These are phyloP conservation scores for Raffaelea arxii DNA, from an alignment of 2,329 filamentous ascomycete genomes.

Conservation along the genomic window DNA sequence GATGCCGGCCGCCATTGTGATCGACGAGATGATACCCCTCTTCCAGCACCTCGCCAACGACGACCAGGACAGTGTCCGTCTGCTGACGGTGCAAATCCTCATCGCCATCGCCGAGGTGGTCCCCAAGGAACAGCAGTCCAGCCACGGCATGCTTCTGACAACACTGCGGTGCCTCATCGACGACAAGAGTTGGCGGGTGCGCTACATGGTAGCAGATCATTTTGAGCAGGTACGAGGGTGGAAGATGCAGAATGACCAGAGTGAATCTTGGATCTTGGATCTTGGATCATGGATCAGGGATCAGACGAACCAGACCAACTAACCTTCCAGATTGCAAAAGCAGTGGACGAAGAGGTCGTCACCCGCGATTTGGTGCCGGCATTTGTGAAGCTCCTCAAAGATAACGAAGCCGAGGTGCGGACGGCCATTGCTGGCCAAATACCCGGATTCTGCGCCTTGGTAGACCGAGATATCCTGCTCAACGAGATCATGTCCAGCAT, in stretches of 20 bases:
- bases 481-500: conserved; percentile 95
- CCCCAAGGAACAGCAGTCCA: conserved; percentile 95
- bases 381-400: conserved; percentile 95
- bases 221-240: conserved; percentile 72
- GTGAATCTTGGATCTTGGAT: too few species aligned
- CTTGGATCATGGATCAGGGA: too few species aligned
- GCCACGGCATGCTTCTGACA: conserved; percentile 85
- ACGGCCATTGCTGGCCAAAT: conserved; percentile 97
- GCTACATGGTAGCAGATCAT: conserved; percentile 98
- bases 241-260: neutral
- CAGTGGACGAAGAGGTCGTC: conserved; percentile 94
- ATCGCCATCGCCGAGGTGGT: conserved; percentile 96
- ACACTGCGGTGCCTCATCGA: conserved; percentile 90
- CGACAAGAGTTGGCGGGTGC: conserved; percentile 98
- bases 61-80: conserved; percentile 93
- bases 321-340: conserved; percentile 73
- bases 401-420: conserved; percentile 94
- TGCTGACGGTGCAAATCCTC: conserved; percentile 92
- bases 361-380: conserved; percentile 88
- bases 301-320: conserved; percentile 2
- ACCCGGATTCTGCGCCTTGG: conserved; percentile 85
- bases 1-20: conserved; percentile 83
- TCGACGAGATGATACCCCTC: conserved; percentile 97
- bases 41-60: conserved; percentile 96
- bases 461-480: conserved; percentile 79